A percentile compares a stretch with the other conserved stretches of the same genome.
These are phyloP conservation scores for Populus hybrid DNA, from an alignment of 441 rosid species.

Conservation along the genomic window DNA sequence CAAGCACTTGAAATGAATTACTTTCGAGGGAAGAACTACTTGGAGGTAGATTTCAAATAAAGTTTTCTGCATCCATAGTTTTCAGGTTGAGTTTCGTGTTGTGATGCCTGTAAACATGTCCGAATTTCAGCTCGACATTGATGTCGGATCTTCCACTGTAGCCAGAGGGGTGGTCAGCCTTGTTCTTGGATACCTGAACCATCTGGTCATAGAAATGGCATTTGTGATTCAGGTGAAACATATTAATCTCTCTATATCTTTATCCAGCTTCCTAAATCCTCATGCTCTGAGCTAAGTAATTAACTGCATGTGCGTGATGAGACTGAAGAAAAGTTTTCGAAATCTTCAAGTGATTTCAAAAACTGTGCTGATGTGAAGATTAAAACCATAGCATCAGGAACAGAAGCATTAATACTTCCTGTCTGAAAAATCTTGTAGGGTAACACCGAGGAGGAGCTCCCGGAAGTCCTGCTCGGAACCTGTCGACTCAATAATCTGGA, in stretches of 20 bases:
- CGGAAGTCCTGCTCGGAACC: conserved; percentile 78
- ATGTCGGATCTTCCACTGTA: conserved; percentile 83
- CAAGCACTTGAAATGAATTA: conserved; percentile 69
- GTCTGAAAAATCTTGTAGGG: conserved; percentile 40
- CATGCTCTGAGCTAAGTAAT: conserved; percentile 6
- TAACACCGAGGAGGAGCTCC: conserved; percentile 79
- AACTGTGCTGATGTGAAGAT: no score
- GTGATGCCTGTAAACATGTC: no score
- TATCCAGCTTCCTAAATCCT: no score
- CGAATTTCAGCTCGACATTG: conserved; percentile 56
- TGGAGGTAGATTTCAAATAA: conserved; percentile 54
- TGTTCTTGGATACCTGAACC: no score
- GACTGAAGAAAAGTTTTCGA: background rate
- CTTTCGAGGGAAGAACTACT: conserved; percentile 65
- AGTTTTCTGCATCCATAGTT: background rate
- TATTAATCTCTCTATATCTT: no score
- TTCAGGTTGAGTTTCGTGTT: background rate
- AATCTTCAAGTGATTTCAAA: no score
- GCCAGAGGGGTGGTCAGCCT: no score
- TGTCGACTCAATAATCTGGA: conserved; percentile 76
- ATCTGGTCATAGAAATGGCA: no score
- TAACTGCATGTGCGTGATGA: background rate
- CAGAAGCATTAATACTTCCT: background rate
- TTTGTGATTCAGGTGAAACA: no score
- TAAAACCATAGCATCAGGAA: background rate